Percentiles rank a stretch among this genome's conserved stretches.
phyloP scores from a whole-genome alignment of 2,329 filamentous ascomycete species.

The Paramyrothecium sp. region DNA sequence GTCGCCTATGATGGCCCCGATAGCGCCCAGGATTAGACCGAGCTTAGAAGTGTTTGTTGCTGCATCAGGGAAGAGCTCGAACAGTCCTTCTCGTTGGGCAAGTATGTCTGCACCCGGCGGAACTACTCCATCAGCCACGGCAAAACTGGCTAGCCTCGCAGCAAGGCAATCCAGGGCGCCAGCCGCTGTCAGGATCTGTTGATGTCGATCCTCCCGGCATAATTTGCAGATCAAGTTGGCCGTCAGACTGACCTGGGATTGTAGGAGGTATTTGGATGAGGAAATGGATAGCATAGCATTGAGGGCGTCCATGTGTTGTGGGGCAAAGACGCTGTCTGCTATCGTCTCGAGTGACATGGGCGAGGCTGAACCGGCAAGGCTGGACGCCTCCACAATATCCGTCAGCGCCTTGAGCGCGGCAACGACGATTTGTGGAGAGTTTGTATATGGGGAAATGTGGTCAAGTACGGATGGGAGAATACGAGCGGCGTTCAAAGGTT shows the following conservation, averaged over 20 bases:
- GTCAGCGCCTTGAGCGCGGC: slow-evolving; percentile 74
- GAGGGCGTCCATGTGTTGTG: slow-evolving; percentile 60
- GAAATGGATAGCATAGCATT: slow-evolving; percentile 63
- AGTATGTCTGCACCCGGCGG: slow-evolving; percentile 60
- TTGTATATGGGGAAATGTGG: slow-evolving; percentile 64
- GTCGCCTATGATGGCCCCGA: slow-evolving; percentile 72
- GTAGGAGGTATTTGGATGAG: slow-evolving; percentile 47
- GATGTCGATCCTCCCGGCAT: slow-evolving; percentile 70
- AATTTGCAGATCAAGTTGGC: slow-evolving; percentile 54
- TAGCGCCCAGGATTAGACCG: slow-evolving; percentile 71
- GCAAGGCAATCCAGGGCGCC: slow-evolving; percentile 80
- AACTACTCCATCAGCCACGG: slow-evolving; percentile 67
- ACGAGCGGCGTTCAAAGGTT: slow-evolving; percentile 67
- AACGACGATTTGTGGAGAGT: slow-evolving; percentile 65
- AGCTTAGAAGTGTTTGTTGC: slow-evolving; percentile 60
- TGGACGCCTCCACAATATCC: slow-evolving; percentile 66
- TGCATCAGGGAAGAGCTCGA: slow-evolving; percentile 58
- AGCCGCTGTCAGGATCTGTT: slow-evolving; percentile 66
- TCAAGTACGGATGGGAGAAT: slow-evolving; percentile 69
- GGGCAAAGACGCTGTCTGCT: slow-evolving; percentile 64
- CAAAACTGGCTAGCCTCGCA: slow-evolving; percentile 68
- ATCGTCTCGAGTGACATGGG: slow-evolving; percentile 49
- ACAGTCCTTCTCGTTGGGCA: slow-evolving; percentile 52
- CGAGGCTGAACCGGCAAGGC: slow-evolving; percentile 50
- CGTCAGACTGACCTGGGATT: slow-evolving; percentile 62